phyloP scores from a whole-genome alignment of 2,329 filamentous ascomycete genomes.

The Beauveria medogensis region DNA sequence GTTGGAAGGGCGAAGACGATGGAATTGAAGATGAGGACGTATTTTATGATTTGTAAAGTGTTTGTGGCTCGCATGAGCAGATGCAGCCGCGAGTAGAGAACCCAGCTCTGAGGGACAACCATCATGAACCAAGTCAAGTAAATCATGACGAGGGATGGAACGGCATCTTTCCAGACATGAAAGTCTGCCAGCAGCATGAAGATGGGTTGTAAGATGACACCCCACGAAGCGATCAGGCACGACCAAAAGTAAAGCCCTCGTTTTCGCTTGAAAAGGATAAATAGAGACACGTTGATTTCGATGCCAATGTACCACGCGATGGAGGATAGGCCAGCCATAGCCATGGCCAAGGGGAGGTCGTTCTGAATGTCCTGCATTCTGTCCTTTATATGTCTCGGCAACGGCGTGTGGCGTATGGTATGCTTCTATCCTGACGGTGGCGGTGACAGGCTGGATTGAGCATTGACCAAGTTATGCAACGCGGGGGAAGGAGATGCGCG shows the following conservation, averaged over 20 bases:
- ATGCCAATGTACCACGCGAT: constrained; percentile 25
- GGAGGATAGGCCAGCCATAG: constrained; percentile 27
- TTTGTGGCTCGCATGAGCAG: constrained; percentile 44
- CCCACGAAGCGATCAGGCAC: constrained; percentile 21
- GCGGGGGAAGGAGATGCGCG: too few species aligned
- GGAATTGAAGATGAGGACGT: constrained; percentile 47
- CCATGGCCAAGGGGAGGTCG: constrained; percentile 22
- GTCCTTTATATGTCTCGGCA: not conserved
- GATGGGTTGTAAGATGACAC: constrained; percentile 25
- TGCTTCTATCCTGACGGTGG: not conserved
- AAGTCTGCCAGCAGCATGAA: constrained; percentile 35
- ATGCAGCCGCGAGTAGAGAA: constrained; percentile 53
- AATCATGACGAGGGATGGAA: constrained; percentile 14
- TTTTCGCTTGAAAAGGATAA: constrained; percentile 21
- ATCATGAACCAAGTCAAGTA: constrained; percentile 28
- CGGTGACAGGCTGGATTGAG: too few species aligned
- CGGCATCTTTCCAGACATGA: constrained; percentile 12
- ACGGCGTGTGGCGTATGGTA: not conserved
- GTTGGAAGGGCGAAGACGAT: constrained; percentile 44
- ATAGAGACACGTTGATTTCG: constrained; percentile 22
- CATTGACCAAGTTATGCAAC: too few species aligned
- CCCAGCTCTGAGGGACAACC: constrained; percentile 50
- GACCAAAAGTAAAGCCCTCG: constrained; percentile 27
- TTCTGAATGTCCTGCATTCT: constrained; percentile 14
- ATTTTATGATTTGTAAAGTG: constrained; percentile 38